Base-by-base conservation (phyloP, 2,329 filamentous ascomycete genomes). In the Aspergillus udagawae region DNA sequence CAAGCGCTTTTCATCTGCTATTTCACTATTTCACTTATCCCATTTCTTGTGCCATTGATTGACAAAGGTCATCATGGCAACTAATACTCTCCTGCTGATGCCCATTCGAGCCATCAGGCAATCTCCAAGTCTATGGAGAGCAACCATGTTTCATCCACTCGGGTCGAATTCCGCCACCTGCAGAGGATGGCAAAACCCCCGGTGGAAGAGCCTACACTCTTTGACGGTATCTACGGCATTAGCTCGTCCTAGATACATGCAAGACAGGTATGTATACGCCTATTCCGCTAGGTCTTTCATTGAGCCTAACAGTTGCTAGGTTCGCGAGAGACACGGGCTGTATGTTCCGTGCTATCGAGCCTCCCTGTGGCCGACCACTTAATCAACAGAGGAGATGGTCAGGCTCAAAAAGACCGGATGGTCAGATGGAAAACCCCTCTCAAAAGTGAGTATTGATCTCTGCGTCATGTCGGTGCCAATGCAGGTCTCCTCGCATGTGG, bases 371-470 rank as follows among this genome's bases (percentile, higher is more conserved):
- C 10, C 49, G 44, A 32, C 38, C 10, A 21, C 53, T 55, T 20
- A 44, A 42, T 10, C 62, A 64, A 27, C 65, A 63, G 38, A 66
- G 57, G 52, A 63, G 67, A 56, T 68, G 66, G 63, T 58, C 59
- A 21, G 55, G 66, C 12, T 63, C 64, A 21, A 65, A 70, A 51
- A 60, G 62, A 7, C 58, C 67, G 2, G 57, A 60, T 4, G 63
- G 65, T 8, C 58, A 57, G 10, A 57, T 56, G 12, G 56, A 64
- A 12, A 21, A 52, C 6, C 10, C 55, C n/a, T 23, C 61, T 4
- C 52, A 59, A 58, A 58, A 56, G 66, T 67, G 59, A 29, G 67
- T 63, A 21, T 14, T 21, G 10, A 25, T 3, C 5, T 17, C 32
- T 38, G 32, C 14, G 14, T 17, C 14, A 29, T 7, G 14, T 38